Percentiles rank a stretch among this genome's conserved stretches.
These are phyloP conservation scores for Cornus controversa DNA, from an alignment of 148 eudicot genomes.

Conservation along the genomic window DNA sequence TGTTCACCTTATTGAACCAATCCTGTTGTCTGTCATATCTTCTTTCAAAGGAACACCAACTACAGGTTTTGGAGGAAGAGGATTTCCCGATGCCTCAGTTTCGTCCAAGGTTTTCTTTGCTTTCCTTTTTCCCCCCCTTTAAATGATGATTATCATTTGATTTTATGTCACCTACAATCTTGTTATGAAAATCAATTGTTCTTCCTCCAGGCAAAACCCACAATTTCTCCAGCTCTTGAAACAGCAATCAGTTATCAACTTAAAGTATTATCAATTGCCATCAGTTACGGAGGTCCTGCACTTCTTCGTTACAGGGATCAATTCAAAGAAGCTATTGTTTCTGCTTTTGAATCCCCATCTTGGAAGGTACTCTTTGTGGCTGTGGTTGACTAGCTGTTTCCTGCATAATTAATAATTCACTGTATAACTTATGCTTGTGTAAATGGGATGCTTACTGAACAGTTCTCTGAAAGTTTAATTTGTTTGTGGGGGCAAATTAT, in stretches of 20 bases:
- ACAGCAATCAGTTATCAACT: conserved; percentile 81
- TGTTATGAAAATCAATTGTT: conserved; percentile 9
- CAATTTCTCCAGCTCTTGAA: conserved; percentile 94
- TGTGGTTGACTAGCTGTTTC: conserved; percentile 4
- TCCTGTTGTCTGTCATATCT: conserved; percentile 61
- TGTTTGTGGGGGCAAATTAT: conserved; percentile 1
- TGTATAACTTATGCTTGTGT: neutral
- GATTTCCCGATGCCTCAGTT: conserved; percentile 37
- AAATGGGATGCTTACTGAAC: neutral
- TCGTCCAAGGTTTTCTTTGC: conserved; percentile 48
- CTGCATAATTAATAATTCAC: conserved; percentile 3
- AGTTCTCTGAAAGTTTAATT: neutral
- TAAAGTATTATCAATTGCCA: conserved; percentile 87
- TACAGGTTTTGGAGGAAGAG: conserved; percentile 73
- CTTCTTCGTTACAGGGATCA: conserved; percentile 66
- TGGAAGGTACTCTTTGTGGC: conserved; percentile 74
- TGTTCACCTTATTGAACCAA: conserved; percentile 72
- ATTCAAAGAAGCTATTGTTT: conserved; percentile 68
- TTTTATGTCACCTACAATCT: conserved; percentile 2
- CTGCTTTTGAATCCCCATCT: conserved; percentile 92
- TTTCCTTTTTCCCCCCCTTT: too few relatives aligned
- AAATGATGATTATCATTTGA: conserved; percentile 10
- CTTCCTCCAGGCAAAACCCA: conserved; percentile 52
- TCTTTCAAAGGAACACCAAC: conserved; percentile 80
- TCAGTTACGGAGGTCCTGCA: conserved; percentile 83